A percentile compares a stretch with the other conserved stretches of the same genome.
Evolutionary conservation across 2,329 filamentous ascomycete species (phyloP).

Genomic region (Zymoseptoria pseudotritici): DNA sequence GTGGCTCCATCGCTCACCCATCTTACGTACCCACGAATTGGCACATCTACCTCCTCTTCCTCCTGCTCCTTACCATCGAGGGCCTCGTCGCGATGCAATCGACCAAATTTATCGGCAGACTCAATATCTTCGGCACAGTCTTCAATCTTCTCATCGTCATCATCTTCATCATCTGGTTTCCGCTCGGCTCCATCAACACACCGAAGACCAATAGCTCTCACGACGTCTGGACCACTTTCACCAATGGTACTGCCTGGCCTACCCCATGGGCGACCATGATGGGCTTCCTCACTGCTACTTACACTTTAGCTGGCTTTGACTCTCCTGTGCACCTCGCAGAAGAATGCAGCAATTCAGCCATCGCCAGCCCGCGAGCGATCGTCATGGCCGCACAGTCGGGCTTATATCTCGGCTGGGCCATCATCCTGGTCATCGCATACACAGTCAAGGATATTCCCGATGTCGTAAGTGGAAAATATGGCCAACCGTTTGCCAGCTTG

Average conservation of each 20-base stretch:
- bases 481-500: constrained; percentile 27
- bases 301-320: constrained; percentile 25
- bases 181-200: constrained; percentile 25
- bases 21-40: constrained; percentile 28
- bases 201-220: constrained; percentile 22
- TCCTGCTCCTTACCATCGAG: constrained; percentile 27
- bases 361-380: constrained; percentile 28
- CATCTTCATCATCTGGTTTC: constrained; percentile 33
- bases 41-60: constrained; percentile 30
- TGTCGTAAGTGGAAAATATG: constrained; percentile 25
- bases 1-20: constrained; percentile 28
- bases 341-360: constrained; percentile 29
- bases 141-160: constrained; percentile 28
- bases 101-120: constrained; percentile 26
- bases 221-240: constrained; percentile 14
- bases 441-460: constrained; percentile 26
- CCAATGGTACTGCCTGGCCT: constrained; percentile 27
- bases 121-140: constrained; percentile 26
- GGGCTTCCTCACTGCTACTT: constrained; percentile 36
- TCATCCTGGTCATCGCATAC: constrained; percentile 28
- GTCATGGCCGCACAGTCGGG: constrained; percentile 27
- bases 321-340: constrained; percentile 29
- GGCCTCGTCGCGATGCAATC: constrained; percentile 30
- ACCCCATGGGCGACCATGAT: constrained; percentile 30
- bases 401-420: constrained; percentile 22